These are phyloP conservation scores for Dactylellina parvicollis DNA, from an alignment of 2,329 filamentous ascomycete species.

Conservation along the genomic window DNA sequence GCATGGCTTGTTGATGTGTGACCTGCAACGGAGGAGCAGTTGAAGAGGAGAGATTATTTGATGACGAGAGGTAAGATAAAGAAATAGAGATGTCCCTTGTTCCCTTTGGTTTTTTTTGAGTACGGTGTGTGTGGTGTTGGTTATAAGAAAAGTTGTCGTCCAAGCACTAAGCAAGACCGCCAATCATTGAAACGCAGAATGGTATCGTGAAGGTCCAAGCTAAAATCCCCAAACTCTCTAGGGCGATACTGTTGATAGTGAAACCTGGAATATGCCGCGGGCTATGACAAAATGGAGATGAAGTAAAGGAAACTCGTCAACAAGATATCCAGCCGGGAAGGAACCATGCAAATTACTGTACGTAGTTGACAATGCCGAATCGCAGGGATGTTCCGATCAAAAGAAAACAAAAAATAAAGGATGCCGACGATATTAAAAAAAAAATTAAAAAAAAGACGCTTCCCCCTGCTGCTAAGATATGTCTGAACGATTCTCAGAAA, in stretches of 20 bases:
- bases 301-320: slow-evolving; percentile 34
- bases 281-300: background rate
- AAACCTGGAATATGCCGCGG: slow-evolving; percentile 35
- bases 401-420: slow-evolving; percentile 36
- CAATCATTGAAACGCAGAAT: slow-evolving; percentile 47
- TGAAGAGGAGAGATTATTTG: background rate
- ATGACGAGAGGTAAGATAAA: background rate
- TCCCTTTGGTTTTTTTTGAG: slow-evolving; percentile 4
- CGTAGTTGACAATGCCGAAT: slow-evolving; percentile 8
- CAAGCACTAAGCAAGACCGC: too few species aligned
- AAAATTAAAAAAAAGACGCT: slow-evolving; percentile 33
- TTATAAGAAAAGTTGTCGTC: slow-evolving; percentile 30
- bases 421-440: slow-evolving; percentile 13
- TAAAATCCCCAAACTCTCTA: slow-evolving; percentile 47
- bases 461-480: slow-evolving; percentile 22
- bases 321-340: background rate
- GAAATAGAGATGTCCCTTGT: background rate
- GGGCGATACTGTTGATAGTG: background rate
- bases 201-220: slow-evolving; percentile 43
- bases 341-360: background rate
- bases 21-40: background rate
- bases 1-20: slow-evolving; percentile 32
- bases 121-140: slow-evolving; percentile 10
- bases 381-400: slow-evolving; percentile 51
- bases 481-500: slow-evolving; percentile 43